Percentiles rank a stretch among this genome's conserved stretches.
These are phyloP conservation scores for Gossypioides kirkii DNA, from an alignment of 345 rosid species.

Conservation along the genomic window DNA sequence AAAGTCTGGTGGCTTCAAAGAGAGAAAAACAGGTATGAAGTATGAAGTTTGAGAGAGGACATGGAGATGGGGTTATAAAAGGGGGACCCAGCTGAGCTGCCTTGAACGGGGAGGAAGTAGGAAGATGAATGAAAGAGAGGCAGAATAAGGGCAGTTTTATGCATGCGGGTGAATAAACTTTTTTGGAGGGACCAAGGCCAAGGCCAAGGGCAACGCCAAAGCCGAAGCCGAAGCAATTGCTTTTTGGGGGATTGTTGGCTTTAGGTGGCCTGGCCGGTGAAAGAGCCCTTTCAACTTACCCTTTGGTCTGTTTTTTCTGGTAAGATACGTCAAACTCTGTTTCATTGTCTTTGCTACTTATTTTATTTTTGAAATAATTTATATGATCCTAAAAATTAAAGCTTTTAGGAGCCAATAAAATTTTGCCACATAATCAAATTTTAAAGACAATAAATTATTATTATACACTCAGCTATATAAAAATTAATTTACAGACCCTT, in stretches of 20 bases:
- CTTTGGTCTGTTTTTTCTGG: constrained; percentile 32
- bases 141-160: constrained; percentile 10
- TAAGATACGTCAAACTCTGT: constrained; percentile 17
- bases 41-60: constrained; percentile 11
- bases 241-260: constrained; percentile 10
- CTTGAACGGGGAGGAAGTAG: neutral
- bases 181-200: neutral
- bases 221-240: neutral
- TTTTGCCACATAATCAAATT: too few species aligned
- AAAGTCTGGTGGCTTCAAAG: constrained; percentile 4
- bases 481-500: too few species aligned
- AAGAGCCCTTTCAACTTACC: constrained; percentile 53
- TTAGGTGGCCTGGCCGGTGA: constrained; percentile 56
- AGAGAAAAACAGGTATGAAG: neutral
- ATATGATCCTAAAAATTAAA: too few species aligned
- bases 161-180: constrained; percentile 18
- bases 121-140: constrained; percentile 13
- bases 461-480: too few species aligned
- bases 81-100: constrained; percentile 21
- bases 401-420: too few species aligned
- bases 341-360: constrained; percentile 17
- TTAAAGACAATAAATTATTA: too few species aligned
- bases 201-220: neutral
- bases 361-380: too few species aligned
- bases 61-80: constrained; percentile 17